Evolutionary conservation across 2,329 filamentous ascomycete genomes (phyloP).

Genomic region (Bipolaris bicolor): DNA sequence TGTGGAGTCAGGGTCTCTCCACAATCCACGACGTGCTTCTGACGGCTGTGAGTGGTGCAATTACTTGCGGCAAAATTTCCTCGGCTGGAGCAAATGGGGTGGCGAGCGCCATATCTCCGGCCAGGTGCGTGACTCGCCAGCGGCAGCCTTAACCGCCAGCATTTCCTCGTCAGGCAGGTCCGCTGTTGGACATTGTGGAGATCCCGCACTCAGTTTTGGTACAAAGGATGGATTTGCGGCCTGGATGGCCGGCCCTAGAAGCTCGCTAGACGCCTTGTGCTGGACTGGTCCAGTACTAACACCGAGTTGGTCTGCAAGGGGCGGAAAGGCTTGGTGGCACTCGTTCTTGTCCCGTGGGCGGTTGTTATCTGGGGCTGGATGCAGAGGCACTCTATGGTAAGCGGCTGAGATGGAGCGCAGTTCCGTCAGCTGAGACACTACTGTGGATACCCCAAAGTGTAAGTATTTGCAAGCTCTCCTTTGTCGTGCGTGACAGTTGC

Average conservation of each 20-base stretch:
- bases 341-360: conserved; percentile 5
- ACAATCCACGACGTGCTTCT: conserved; percentile 10
- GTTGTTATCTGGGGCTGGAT: conserved; percentile 6
- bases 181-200: conserved; percentile 11
- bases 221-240: conserved; percentile 14
- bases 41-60: conserved; percentile 15
- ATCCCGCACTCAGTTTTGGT: conserved; percentile 15
- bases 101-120: neutral
- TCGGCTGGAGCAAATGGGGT: conserved; percentile 2
- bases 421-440: conserved; percentile 20
- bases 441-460: conserved; percentile 10
- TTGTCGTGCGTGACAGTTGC: conserved; percentile 17
- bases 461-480: neutral
- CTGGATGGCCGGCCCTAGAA: conserved; percentile 19
- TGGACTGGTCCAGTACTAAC: conserved; percentile 11
- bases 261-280: conserved; percentile 32
- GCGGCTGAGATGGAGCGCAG: conserved; percentile 15
- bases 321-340: conserved; percentile 14
- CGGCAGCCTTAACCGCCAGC: conserved; percentile 14
- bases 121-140: conserved; percentile 8
- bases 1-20: conserved; percentile 9
- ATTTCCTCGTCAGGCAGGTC: conserved; percentile 17
- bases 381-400: conserved; percentile 2
- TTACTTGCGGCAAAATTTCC: conserved; percentile 10
- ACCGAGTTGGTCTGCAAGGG: conserved; percentile 29